Base-by-base conservation (phyloP, 1,284 basidiomycete genomes). In the Sporisorium scitamineum region DNA sequence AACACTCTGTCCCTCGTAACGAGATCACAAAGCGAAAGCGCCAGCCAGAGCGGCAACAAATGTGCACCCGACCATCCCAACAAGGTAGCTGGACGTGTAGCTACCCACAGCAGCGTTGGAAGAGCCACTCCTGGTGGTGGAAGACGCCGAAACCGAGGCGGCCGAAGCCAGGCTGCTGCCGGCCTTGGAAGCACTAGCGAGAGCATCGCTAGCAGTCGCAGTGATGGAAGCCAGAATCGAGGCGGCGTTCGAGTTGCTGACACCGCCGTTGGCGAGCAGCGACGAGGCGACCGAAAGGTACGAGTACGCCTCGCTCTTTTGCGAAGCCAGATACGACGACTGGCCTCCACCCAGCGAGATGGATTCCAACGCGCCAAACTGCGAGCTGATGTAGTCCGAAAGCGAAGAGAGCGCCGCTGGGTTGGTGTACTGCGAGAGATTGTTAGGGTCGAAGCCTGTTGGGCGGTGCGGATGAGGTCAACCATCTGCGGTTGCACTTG, bases 401-500 rank as follows among this genome's bases (percentile, higher is more conserved):
- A 73, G 65, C 45, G 70, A 73, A 4, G 57, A 42, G 54, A 73
- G 44, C 13, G 65, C 70, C 0, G 13, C 65, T 0, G 20, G 16
- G 54, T 73, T 61, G 27, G 70, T 73, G 65, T 68, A 72, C 48
- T 72, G 70, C 27, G 60, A 59, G 29, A 63, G 41, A 57, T 72
- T 63, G 70, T 66, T 53, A 2, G 70, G 70, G 57, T 72, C 61
- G 51, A 72, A 70, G 48, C 41, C 70, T 72, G 48, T 24, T 44
- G n/a, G 24, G 6, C 48, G 11, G 27, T 26, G 22, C 13, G 7
- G 9, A n/a, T 7, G 31, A 2, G 14, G 53, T 54, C 39, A 41
- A 27, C 13, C 4, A 20, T 31, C 18, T 18, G 3, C 2, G 14
- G 1, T 3, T 1, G 22, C 26, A 16, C n/a, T 16, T 22, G 5